phyloP scores from a whole-genome alignment of 495 filamentous ascomycete species.

The Barbatosphaeria neglecta region DNA sequence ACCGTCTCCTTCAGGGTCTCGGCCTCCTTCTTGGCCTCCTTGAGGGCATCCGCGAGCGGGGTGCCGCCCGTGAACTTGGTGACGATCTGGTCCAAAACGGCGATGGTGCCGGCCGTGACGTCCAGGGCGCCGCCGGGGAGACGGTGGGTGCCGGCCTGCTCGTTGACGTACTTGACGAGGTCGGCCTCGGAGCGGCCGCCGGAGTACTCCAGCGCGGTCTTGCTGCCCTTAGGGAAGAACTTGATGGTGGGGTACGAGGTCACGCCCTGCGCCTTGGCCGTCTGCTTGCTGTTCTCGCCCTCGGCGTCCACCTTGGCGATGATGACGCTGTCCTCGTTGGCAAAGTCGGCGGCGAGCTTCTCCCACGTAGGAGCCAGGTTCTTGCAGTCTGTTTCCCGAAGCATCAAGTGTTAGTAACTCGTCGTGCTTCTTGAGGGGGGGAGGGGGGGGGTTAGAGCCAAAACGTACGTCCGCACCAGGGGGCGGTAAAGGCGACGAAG shows the following conservation, averaged over 20 bases:
- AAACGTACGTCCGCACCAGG: conserved; percentile 91
- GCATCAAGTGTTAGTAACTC: conserved; percentile 3
- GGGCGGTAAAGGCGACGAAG: conserved; percentile 89
- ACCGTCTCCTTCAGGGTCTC: conserved; percentile 48
- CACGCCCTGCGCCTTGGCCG: conserved; percentile 66
- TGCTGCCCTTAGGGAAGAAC: conserved; percentile 88
- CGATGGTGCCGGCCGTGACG: conserved; percentile 69
- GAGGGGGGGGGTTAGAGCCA: conserved; percentile 1
- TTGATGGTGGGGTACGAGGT: conserved; percentile 91
- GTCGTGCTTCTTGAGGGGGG: not conserved
- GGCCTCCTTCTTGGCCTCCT: conserved; percentile 59
- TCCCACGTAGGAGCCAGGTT: conserved; percentile 85
- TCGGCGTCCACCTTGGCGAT: conserved; percentile 95
- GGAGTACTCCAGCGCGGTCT: conserved; percentile 57
- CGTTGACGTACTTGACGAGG: conserved; percentile 74
- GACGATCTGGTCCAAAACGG: conserved; percentile 61
- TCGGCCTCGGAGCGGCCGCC: conserved; percentile 69
- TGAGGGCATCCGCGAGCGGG: conserved; percentile 42
- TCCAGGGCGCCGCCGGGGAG: conserved; percentile 71
- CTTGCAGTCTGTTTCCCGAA: conserved; percentile 75
- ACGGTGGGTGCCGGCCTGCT: conserved; percentile 81
- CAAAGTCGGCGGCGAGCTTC: conserved; percentile 70
- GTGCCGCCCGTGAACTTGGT: conserved; percentile 50
- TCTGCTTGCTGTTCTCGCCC: conserved; percentile 66
- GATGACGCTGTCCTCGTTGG: conserved; percentile 60